Conservation (phyloP, 1,284 basidiomycete species). For the Volvariella surrecta region DNA sequence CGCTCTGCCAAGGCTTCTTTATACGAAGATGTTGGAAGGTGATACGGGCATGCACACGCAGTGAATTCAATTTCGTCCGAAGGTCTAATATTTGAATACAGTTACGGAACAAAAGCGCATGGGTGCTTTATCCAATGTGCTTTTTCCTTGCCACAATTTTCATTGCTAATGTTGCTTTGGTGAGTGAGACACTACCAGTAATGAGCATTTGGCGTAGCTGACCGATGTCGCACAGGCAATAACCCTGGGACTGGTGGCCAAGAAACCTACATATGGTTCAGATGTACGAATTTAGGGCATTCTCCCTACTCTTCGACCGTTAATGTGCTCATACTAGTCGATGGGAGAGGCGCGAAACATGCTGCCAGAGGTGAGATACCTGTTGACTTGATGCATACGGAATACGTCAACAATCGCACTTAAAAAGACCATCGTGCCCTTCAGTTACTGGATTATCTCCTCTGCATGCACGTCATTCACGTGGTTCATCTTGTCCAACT, state of each 20-base stretch:
- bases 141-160: constrained; percentile 18
- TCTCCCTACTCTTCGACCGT: not conserved
- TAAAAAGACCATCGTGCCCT: no score
- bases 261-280: not conserved
- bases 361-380: no score
- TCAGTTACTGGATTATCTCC: no score
- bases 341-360: no score
- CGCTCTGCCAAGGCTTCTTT: constrained; percentile 36
- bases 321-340: no score
- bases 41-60: constrained; percentile 7
- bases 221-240: constrained; percentile 16
- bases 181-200: constrained; percentile 11
- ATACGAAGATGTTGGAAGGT: constrained; percentile 44
- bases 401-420: no score
- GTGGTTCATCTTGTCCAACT: no score
- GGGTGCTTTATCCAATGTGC: constrained; percentile 26
- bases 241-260: constrained; percentile 21
- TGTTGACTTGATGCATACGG: no score
- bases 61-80: not conserved
- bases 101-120: constrained; percentile 30
- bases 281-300: no score
- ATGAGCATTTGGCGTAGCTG: not conserved
- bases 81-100: constrained; percentile 13
- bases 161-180: constrained; percentile 31
- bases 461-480: no score